These are phyloP conservation scores for Hibiscus tridactylites DNA, from an alignment of 345 rosid genomes.

Conservation along the genomic window DNA sequence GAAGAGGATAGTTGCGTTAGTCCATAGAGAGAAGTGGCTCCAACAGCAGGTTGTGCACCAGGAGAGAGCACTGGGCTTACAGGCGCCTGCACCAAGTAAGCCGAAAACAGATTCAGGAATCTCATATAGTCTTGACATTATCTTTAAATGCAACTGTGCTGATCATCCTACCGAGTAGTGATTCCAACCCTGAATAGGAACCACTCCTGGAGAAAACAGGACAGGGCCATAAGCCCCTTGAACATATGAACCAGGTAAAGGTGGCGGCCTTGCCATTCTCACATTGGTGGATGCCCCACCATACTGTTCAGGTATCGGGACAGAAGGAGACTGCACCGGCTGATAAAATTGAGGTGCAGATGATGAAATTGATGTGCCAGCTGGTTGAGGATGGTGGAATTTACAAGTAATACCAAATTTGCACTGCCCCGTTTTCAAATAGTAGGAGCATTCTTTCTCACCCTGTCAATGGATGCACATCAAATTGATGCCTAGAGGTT, in stretches of 20 bases:
- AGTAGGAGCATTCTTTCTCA: conserved; percentile 89
- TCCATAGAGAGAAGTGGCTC: conserved; percentile 62
- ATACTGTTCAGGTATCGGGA: conserved; percentile 59
- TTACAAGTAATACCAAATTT: conserved; percentile 90
- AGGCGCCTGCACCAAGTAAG: conserved; percentile 52
- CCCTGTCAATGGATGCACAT: conserved; percentile 43
- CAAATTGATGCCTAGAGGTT: background rate
- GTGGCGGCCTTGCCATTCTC: conserved; percentile 65
- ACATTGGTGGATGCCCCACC: conserved; percentile 43
- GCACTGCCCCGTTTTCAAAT: conserved; percentile 92
- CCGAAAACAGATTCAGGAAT: conserved; percentile 13
- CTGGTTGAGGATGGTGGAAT: conserved; percentile 89
- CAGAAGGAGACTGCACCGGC: conserved; percentile 66
- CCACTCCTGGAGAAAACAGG: conserved; percentile 60
- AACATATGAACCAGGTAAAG: conserved; percentile 64
- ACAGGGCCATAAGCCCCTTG: conserved; percentile 78
- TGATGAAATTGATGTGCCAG: conserved; percentile 43
- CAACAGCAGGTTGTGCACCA: conserved; percentile 66
- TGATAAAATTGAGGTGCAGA: conserved; percentile 77
- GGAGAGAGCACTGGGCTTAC: conserved; percentile 80
- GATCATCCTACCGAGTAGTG: conserved; percentile 61
- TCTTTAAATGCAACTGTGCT: conserved; percentile 3
- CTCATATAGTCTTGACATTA: background rate
- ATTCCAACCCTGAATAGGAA: conserved; percentile 74
- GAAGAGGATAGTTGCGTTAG: conserved; percentile 67